Base-by-base conservation (phyloP, 352 stramenopile genomes). In the Phytopythium litorale region DNA sequence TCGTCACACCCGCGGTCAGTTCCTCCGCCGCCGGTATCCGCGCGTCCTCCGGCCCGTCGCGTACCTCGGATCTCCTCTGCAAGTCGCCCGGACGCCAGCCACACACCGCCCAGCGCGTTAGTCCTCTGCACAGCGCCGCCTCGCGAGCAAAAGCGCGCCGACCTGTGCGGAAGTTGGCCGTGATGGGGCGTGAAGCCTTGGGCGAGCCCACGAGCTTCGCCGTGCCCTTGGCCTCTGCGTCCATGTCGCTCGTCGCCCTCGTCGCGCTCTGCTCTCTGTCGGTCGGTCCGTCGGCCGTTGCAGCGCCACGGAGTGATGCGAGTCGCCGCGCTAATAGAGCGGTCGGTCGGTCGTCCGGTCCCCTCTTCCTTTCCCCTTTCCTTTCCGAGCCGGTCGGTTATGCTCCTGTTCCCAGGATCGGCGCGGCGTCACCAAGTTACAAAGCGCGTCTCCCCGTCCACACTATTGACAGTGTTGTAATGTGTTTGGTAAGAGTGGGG, bases 141-240 rank as follows among this genome's bases (percentile, higher is more conserved):
- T 51, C 9, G 0, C 25, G 6, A 13, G 16, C 18, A 52, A 62
- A 37, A 7, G 23, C 23, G 35, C 15, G 25, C 4, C 70, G 37
- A 84, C 75, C 75, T 23, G 78, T 88, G 61, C 81, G 81, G 60
- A 87, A 92, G 68, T 92, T 89, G 64, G 77, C 71, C 2, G 75
- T 82, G 67, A 82, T 78, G 38, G 76, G 67, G 60, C 71, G 75
- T 58, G 68, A 78, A 51, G 70, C 62, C 67, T 81, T 86, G 70
- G 71, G 73, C 50, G 75, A 81, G 50, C 65, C 55, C 61, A 83
- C 52, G 58, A 89, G 75, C 62, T 84, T 85, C 38, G 64, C 65
- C 50, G 58, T 57, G 57, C 48, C 57, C 40, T 55, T 68, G 58
- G 30, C 28, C 7, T 62, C 45, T 43, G 30, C 46, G 48, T 66